Conservation (phyloP, 2,329 filamentous ascomycete genomes). For the Monosporascus sp. region DNA sequence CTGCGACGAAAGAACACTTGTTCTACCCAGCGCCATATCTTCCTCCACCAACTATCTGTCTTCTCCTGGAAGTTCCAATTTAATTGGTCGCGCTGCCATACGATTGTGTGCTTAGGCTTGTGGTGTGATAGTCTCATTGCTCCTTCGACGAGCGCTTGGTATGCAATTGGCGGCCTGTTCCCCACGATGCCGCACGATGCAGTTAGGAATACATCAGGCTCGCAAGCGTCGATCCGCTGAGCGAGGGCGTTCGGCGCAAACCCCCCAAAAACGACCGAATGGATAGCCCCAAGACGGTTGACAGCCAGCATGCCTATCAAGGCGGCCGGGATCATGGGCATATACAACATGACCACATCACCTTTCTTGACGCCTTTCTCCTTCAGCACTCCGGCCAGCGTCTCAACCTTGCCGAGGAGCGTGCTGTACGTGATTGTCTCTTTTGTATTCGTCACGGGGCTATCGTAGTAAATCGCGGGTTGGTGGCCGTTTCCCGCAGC, state of each 20-base stretch:
- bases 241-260: conserved; percentile 78
- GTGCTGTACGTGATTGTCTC: conserved; percentile 68
- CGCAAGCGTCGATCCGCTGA: conserved; percentile 80
- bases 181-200: conserved; percentile 92
- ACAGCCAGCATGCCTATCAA: conserved; percentile 82
- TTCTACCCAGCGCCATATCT: too few relatives aligned
- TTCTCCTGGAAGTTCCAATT: conserved; percentile 68
- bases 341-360: conserved; percentile 58
- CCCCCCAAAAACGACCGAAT: conserved; percentile 88
- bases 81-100: conserved; percentile 79
- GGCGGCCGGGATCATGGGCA: conserved; percentile 93
- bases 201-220: conserved; percentile 72
- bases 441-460: conserved; percentile 71
- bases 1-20: too few relatives aligned
- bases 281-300: conserved; percentile 76
- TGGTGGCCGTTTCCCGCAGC: conserved; percentile 65
- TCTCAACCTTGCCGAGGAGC: conserved; percentile 74
- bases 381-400: conserved; percentile 72
- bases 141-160: conserved; percentile 69
- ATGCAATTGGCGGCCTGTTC: conserved; percentile 68
- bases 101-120: conserved; percentile 67
- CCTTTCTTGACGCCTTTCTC: conserved; percentile 58
- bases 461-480: conserved; percentile 81
- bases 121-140: conserved; percentile 62
- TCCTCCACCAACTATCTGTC: conserved; percentile 59